Base-by-base conservation (phyloP, 139 green algal genomes). In the Penium margaritaceum region DNA sequence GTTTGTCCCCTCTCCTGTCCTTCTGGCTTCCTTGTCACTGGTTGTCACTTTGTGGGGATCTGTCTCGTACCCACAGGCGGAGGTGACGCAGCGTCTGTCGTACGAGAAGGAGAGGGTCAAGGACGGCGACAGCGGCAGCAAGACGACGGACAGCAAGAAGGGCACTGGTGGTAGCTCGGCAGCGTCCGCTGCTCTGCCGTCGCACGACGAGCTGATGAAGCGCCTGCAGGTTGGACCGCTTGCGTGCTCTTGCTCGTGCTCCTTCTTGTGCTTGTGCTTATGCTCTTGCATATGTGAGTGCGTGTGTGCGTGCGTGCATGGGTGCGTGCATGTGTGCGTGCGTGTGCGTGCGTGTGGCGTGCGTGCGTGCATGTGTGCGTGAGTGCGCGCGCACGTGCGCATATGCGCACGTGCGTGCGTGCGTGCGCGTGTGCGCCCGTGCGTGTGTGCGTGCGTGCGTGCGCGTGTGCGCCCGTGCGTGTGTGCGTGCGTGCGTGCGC, bases 31-130 rank as follows among this genome's bases (percentile, higher is more conserved):
- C n/a, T n/a, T n/a, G n/a, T n/a, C n/a, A n/a, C n/a, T n/a, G n/a
- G n/a, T n/a, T n/a, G n/a, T n/a, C n/a, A n/a, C n/a, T n/a, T n/a
- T n/a, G n/a, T n/a, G n/a, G n/a, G n/a, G n/a, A n/a, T n/a, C 44
- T 55, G 19, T 27, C n/a, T 17, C n/a, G 19, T 21, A 17, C 21
- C 44, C 44, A 2, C 68, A 76, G 68, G 71, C 71, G 12, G 71
- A 78, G 36, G 71, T 78, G 32, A 78, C 71, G 15, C 71, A 78
- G 29, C 51, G 71, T 12, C 27, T 78, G 32, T 58, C 63, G 24
- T 77, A 78, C 24, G 21, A 36, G 32, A 55, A 63, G 37, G 58
- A 70, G 60, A 5, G 38, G n/a, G n/a, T n/a, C n/a, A n/a, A n/a
- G n/a, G n/a, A n/a, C n/a, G n/a, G n/a, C n/a, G 7, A 19, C 58